Conservation (phyloP, 1,139 yeast genomes). For the Kazachstania sp. region DNA sequence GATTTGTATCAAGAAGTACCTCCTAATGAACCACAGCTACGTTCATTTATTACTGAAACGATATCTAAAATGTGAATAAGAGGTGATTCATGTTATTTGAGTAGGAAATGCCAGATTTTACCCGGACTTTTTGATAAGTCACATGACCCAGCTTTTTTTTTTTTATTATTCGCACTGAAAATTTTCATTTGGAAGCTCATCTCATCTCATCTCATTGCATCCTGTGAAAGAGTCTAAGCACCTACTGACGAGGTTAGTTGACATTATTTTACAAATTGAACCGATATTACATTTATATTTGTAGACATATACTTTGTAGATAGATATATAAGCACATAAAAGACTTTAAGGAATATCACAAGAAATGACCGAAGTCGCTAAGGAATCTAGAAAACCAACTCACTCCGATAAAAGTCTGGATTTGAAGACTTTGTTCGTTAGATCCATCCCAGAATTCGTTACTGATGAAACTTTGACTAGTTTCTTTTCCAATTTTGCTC, state of each 20-base stretch:
- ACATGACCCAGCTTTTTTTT: not conserved
- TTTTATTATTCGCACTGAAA: not conserved
- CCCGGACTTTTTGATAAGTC: not conserved
- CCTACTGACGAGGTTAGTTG: not conserved
- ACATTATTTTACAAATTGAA: not conserved
- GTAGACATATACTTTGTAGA: too few species aligned
- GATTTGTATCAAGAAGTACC: slow-evolving; percentile 20
- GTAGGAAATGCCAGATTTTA: not conserved
- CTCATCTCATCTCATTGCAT: slow-evolving; percentile 8
- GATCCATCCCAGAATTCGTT: slow-evolving; percentile 73
- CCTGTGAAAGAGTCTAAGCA: slow-evolving; percentile 4
- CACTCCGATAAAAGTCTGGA: slow-evolving; percentile 27
- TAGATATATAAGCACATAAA: too few species aligned
- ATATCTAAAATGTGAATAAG: slow-evolving; percentile 10
- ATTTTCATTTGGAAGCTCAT: not conserved
- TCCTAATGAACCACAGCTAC: slow-evolving; percentile 23
- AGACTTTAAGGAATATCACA: not conserved
- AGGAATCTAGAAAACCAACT: slow-evolving; percentile 1
- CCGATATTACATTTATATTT: too few species aligned
- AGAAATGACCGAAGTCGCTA: slow-evolving; percentile 7
- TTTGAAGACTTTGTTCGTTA: slow-evolving; percentile 66
- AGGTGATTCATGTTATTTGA: too few species aligned
- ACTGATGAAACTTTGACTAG: slow-evolving; percentile 74
- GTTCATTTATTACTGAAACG: slow-evolving; percentile 17
- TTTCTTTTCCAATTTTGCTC: slow-evolving; percentile 84